phyloP scores from a whole-genome alignment of 2,329 filamentous ascomycete genomes.

The Xylariaceae sp. region DNA sequence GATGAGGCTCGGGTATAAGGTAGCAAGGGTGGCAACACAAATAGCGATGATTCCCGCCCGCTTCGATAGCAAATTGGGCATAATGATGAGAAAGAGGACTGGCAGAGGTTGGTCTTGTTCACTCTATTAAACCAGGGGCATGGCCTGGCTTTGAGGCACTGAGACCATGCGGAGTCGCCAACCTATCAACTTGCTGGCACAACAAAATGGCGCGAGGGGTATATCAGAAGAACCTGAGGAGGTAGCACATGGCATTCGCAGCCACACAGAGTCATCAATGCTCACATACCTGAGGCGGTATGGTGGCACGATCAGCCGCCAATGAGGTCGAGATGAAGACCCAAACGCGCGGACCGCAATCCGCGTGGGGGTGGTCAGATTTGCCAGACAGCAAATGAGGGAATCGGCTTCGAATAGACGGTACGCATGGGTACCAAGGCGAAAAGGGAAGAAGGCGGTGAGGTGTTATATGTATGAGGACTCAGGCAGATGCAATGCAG shows the following conservation, averaged over 20 bases:
- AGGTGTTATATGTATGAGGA: background rate
- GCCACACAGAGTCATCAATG: constrained; percentile 12
- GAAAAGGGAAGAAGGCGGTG: background rate
- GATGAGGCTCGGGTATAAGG: constrained; percentile 18
- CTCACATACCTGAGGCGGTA: constrained; percentile 29
- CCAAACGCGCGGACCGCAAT: constrained; percentile 12
- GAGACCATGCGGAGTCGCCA: background rate
- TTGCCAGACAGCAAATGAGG: background rate
- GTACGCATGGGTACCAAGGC: background rate
- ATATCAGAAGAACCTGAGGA: constrained; percentile 11
- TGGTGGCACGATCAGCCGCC: constrained; percentile 14
- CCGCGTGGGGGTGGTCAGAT: constrained; percentile 4
- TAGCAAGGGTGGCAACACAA: constrained; percentile 20
- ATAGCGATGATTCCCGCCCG: constrained; percentile 19
- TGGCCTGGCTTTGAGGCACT: background rate
- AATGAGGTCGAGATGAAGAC: constrained; percentile 15
- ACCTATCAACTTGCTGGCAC: constrained; percentile 4
- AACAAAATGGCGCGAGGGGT: constrained; percentile 3
- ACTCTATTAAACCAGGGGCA: background rate
- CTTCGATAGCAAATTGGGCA: constrained; percentile 19
- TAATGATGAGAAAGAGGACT: constrained; percentile 10
- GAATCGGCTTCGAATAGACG: background rate
- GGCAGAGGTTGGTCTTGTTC: constrained; percentile 7
- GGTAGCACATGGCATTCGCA: constrained; percentile 11
- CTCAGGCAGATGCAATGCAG: background rate